Conservation (phyloP, 2,329 filamentous ascomycete genomes). For the Cercospora zeae-maydis region DNA sequence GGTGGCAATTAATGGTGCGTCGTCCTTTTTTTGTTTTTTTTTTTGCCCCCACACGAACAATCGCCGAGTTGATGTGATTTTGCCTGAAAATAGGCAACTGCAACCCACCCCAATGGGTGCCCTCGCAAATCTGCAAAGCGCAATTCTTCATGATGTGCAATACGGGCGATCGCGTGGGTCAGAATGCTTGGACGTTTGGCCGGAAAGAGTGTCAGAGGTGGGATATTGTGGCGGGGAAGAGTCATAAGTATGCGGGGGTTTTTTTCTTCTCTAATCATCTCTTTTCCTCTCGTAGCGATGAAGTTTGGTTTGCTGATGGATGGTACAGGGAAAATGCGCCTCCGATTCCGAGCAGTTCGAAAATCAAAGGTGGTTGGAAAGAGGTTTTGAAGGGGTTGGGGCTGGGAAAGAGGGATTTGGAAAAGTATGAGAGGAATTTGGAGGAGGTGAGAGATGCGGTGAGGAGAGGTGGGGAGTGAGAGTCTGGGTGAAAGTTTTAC, state of each 20-base stretch:
- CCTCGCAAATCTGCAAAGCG: background rate
- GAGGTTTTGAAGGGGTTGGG: background rate
- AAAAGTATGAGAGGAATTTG: background rate
- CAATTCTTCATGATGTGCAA: conserved; percentile 13
- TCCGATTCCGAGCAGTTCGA: background rate
- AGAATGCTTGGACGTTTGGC: background rate
- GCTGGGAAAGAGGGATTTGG: background rate
- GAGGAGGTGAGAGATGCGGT: background rate
- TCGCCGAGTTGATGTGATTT: no score
- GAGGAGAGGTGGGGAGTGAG: background rate
- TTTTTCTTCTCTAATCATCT: no score
- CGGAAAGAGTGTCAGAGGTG: conserved; percentile 8
- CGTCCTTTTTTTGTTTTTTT: no score
- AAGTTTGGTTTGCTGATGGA: no score
- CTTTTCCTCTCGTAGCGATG: no score
- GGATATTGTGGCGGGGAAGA: conserved; percentile 5
- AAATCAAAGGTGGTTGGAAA: background rate
- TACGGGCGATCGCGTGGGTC: background rate
- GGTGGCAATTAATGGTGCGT: background rate
- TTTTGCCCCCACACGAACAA: no score
- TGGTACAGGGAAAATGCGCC: background rate
- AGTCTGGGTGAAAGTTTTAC: no score
- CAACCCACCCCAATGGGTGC: conserved; percentile 13
- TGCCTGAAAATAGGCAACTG: conserved; percentile 7
- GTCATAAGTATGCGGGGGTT: background rate